phyloP scores from a whole-genome alignment of 148 eudicot genomes.

The Nepenthes gracilis region DNA sequence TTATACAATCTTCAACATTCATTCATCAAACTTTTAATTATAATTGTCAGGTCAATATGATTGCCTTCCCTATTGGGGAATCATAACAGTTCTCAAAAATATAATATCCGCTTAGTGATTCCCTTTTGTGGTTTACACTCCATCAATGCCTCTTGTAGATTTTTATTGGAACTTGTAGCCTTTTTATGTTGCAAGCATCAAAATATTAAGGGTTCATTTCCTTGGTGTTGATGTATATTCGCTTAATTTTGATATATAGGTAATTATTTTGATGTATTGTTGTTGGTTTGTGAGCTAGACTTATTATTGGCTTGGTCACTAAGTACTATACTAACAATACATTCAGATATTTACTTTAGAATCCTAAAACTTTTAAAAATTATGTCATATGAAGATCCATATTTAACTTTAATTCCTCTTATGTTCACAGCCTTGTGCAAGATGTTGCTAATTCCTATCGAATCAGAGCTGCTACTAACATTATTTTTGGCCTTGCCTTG shows the following conservation, averaged over 20 bases:
- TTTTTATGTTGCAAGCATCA: background rate
- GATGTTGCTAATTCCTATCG: constrained; percentile 60
- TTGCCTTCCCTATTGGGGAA: too few relatives aligned
- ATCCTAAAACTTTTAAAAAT: background rate
- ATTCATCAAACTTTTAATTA: too few relatives aligned
- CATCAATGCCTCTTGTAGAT: too few relatives aligned
- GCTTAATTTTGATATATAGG: constrained; percentile 13
- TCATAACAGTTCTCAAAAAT: too few relatives aligned
- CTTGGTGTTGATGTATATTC: background rate
- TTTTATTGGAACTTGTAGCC: background rate
- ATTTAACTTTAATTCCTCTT: background rate
- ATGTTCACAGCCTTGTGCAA: constrained; percentile 36
- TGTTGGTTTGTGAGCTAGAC: constrained; percentile 56
- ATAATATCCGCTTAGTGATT: too few relatives aligned
- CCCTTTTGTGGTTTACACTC: too few relatives aligned
- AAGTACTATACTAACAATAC: constrained; percentile 55
- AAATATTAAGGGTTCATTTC: too few relatives aligned
- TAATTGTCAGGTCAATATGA: too few relatives aligned
- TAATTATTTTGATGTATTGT: constrained; percentile 41
- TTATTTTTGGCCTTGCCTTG: constrained; percentile 48
- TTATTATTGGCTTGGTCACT: constrained; percentile 42
- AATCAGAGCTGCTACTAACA: constrained; percentile 53
- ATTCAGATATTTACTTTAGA: constrained; percentile 23
- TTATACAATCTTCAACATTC: too few relatives aligned
- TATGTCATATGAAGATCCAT: too few relatives aligned